Percentiles rank a stretch among this genome's conserved stretches.
Evolutionary conservation across 352 stramenopile species (phyloP).

Genomic region (Phytopythium vexans): DNA sequence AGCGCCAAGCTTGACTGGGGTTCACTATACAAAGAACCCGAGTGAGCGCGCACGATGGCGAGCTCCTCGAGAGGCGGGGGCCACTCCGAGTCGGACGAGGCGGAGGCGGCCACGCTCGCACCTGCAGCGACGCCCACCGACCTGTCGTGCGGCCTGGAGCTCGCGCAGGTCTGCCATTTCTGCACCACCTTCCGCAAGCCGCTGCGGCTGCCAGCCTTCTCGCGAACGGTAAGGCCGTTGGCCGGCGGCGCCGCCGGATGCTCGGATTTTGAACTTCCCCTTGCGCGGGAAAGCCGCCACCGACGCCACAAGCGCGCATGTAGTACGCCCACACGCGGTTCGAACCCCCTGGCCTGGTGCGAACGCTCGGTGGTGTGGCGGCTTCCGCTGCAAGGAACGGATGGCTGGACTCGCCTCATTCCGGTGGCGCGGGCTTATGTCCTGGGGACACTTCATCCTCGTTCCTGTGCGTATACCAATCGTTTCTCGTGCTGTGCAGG

Average conservation of each 20-base stretch:
- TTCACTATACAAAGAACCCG: too few species aligned
- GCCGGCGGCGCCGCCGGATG: not conserved
- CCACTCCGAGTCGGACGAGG: not conserved
- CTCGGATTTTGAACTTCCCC: constrained; percentile 1
- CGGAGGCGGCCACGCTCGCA: constrained; percentile 4
- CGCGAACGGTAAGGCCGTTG: constrained; percentile 57
- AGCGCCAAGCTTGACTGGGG: too few species aligned
- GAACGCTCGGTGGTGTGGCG: too few species aligned
- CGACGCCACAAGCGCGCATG: too few species aligned
- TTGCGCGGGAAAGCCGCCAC: not conserved
- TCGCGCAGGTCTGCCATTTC: constrained; percentile 79
- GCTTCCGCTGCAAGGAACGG: too few species aligned
- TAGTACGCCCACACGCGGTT: too few species aligned
- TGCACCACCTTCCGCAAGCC: constrained; percentile 65
- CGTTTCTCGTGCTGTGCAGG: constrained; percentile 23
- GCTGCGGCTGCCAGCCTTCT: constrained; percentile 68
- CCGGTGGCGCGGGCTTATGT: too few species aligned
- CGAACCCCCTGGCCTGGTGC: too few species aligned
- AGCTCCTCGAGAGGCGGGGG: not conserved
- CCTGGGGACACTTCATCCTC: too few species aligned
- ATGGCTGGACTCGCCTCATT: too few species aligned
- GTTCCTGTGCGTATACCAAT: too few species aligned
- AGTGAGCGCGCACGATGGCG: too few species aligned
- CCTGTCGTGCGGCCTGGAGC: constrained; percentile 37
- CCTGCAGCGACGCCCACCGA: constrained; percentile 13